Conservation (phyloP, 306 rosid genomes). For the Dalbergia oliveri region DNA sequence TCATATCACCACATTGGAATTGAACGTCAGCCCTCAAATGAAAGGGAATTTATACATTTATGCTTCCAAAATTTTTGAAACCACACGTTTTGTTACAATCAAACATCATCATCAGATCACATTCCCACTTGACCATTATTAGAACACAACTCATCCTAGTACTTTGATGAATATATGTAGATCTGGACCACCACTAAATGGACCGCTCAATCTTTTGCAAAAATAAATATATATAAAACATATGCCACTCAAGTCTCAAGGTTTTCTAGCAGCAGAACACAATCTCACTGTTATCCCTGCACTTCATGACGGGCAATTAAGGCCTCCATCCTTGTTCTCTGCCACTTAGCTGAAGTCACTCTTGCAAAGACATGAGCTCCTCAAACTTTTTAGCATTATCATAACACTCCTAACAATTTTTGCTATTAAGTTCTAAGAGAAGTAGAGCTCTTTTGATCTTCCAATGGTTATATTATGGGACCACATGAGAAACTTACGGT, state of each 20-base stretch:
- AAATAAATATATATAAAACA: neutral
- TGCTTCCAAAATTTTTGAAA: slow-evolving; percentile 9
- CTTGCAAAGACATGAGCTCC: neutral
- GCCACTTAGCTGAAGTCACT: neutral
- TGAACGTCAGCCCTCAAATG: neutral
- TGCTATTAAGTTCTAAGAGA: neutral
- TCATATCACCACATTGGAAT: neutral
- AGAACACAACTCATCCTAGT: neutral
- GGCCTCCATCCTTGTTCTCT: slow-evolving; percentile 30
- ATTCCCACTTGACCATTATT: neutral
- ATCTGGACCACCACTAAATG: slow-evolving; percentile 8
- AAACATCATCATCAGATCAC: neutral
- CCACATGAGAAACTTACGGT: slow-evolving; percentile 24
- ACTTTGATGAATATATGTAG: slow-evolving; percentile 2
- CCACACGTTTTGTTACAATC: neutral
- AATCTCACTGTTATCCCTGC: neutral
- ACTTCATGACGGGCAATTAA: neutral
- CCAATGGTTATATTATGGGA: neutral
- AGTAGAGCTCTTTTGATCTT: neutral
- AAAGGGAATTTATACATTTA: neutral
- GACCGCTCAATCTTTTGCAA: slow-evolving; percentile 11
- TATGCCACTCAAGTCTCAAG: neutral
- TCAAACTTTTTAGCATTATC: slow-evolving; percentile 8
- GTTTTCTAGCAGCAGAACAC: neutral
- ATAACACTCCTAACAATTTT: neutral